Evolutionary conservation across 148 eudicot species (phyloP).

Genomic region (Spergularia marina): DNA sequence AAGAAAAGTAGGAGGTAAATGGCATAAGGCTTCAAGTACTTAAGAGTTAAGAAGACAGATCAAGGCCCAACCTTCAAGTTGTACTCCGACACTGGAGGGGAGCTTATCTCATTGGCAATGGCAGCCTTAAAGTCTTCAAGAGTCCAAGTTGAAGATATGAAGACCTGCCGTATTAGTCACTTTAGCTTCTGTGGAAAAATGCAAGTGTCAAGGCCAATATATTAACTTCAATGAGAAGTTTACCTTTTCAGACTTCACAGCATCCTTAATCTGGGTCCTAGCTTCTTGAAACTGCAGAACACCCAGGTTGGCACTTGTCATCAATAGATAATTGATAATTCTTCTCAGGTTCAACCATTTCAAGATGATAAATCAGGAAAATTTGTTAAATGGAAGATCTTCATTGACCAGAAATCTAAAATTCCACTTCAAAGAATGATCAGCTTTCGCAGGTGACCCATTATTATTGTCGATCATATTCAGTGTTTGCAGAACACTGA

Average conservation of each 20-base stretch:
- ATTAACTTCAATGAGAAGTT: background rate
- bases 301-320: constrained; percentile 1
- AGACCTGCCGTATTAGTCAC: constrained; percentile 40
- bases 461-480: too few species aligned
- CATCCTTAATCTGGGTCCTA: constrained; percentile 68
- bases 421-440: too few species aligned
- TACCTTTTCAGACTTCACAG: constrained; percentile 73
- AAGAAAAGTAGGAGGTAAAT: too few species aligned
- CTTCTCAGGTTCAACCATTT: background rate
- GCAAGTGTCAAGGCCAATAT: background rate
- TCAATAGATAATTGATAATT: too few species aligned
- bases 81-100: constrained; percentile 51
- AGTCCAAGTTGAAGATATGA: constrained; percentile 71
- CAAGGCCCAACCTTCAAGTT: constrained; percentile 58
- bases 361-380: background rate
- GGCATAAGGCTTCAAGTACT: background rate
- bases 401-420: too few species aligned
- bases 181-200: constrained; percentile 12
- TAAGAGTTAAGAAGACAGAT: constrained; percentile 8
- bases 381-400: background rate
- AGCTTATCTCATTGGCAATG: constrained; percentile 51
- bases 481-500: background rate
- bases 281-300: constrained; percentile 71
- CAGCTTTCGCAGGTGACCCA: too few species aligned
- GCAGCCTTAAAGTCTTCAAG: constrained; percentile 76